Evolutionary conservation across 2,329 filamentous ascomycete species (phyloP).

Genomic region (Exophiala sp.): DNA sequence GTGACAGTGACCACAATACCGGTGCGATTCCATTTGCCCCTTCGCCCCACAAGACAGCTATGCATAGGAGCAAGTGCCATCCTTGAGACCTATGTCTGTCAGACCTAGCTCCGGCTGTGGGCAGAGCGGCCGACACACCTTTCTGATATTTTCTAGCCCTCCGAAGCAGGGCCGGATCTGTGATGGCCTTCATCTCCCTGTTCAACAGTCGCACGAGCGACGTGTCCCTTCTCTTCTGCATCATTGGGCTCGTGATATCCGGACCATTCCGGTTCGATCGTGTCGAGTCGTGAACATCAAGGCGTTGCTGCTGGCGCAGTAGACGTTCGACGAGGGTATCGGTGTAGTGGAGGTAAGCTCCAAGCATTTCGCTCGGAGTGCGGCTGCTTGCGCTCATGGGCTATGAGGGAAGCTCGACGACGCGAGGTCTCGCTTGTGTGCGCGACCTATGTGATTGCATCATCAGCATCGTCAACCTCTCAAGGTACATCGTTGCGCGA

Average conservation of each 20-base stretch:
- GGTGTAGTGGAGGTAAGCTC: too few relatives aligned
- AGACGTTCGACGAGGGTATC: too few relatives aligned
- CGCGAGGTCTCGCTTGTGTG: too few relatives aligned
- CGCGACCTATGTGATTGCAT: too few relatives aligned
- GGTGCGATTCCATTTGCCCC: background rate
- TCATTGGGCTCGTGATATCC: background rate
- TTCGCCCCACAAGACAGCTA: background rate
- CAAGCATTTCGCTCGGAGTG: too few relatives aligned
- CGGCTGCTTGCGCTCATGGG: too few relatives aligned
- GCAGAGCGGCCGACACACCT: background rate
- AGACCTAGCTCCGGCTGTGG: background rate
- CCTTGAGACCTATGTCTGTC: background rate
- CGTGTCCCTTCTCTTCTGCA: background rate
- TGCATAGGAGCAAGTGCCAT: background rate
- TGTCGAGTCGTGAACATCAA: too few relatives aligned
- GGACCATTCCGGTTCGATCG: too few relatives aligned
- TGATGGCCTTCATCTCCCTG: constrained; percentile 2
- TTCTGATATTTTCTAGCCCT: constrained; percentile 6
- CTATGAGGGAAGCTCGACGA: too few relatives aligned
- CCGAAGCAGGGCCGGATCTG: constrained; percentile 4
- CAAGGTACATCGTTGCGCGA: too few relatives aligned
- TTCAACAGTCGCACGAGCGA: constrained; percentile 1
- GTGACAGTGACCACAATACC: background rate
- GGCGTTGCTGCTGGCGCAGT: too few relatives aligned
- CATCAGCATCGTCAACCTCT: too few relatives aligned